These are phyloP conservation scores for Verticillium isaacii DNA, from an alignment of 2,329 filamentous ascomycete species.

Conservation along the genomic window DNA sequence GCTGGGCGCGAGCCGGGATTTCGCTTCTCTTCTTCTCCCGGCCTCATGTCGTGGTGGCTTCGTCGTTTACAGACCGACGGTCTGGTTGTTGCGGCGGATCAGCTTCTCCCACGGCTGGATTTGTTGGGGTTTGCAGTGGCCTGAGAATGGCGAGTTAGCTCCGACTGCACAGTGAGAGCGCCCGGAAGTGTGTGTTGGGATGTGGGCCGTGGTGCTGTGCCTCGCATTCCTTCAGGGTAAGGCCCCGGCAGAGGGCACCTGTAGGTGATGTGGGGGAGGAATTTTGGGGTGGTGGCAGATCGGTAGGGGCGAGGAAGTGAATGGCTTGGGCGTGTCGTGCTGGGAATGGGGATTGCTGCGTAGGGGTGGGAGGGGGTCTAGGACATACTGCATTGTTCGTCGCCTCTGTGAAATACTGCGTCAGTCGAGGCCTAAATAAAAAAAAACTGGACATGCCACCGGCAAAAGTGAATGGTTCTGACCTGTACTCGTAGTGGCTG, in stretches of 20 bases:
- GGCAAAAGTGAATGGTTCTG: slow-evolving; percentile 12
- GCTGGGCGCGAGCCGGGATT: background rate
- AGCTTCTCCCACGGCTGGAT: slow-evolving; percentile 29
- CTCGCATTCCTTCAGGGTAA: background rate
- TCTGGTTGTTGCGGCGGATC: slow-evolving; percentile 27
- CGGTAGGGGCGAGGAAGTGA: background rate
- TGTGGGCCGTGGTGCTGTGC: background rate
- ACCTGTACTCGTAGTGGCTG: slow-evolving; percentile 42
- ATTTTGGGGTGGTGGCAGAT: background rate
- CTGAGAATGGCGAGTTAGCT: slow-evolving; percentile 12
- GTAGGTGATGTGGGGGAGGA: background rate
- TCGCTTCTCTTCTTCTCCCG: background rate
- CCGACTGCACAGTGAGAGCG: background rate
- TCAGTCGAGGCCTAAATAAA: slow-evolving; percentile 14
- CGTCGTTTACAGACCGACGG: slow-evolving; percentile 7
- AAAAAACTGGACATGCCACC: background rate
- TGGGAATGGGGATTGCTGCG: background rate
- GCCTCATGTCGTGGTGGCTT: background rate
- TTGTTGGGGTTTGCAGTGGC: slow-evolving; percentile 30
- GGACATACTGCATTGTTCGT: slow-evolving; percentile 39
- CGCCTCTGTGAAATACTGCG: slow-evolving; percentile 25
- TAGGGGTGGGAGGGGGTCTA: background rate
- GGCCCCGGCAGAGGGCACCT: background rate
- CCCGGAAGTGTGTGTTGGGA: background rate
- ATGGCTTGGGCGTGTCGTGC: background rate